Conservation (phyloP, 352 stramenopile species). For the Elongisporangium prolatum region DNA sequence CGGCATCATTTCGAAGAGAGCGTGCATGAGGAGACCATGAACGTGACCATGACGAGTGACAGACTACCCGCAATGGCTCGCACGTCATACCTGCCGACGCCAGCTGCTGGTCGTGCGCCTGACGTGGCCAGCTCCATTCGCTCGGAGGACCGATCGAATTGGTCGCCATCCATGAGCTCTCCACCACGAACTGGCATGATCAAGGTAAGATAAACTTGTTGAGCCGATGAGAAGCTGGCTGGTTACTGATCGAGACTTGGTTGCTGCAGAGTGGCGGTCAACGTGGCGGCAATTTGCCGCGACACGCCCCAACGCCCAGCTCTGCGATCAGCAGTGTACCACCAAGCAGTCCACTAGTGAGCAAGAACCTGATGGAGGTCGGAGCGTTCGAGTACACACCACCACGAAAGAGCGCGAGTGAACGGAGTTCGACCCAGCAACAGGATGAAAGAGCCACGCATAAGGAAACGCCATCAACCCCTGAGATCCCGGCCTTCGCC, state of each 20-base stretch:
- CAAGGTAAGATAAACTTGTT: conserved; percentile 20
- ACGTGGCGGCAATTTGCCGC: not conserved
- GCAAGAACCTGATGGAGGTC: conserved; percentile 79
- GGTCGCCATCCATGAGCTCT: conserved; percentile 52
- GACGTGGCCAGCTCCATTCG: conserved; percentile 38
- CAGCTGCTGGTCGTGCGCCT: conserved; percentile 22
- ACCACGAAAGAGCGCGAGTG: conserved; percentile 19
- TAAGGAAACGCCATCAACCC: conserved; percentile 19
- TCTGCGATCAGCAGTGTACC: conserved; percentile 76
- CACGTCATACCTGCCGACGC: conserved; percentile 60
- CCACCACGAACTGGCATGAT: conserved; percentile 44
- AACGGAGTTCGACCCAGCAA: not conserved
- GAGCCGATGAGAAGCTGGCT: not conserved
- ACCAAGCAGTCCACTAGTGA: conserved; percentile 53
- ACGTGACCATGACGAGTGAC: conserved; percentile 59
- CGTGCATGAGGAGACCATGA: conserved; percentile 46
- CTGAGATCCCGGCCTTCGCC: conserved; percentile 52
- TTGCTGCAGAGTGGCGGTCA: conserved; percentile 8
- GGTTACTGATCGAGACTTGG: not conserved
- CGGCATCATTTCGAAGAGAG: conserved; percentile 27
- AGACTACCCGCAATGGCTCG: conserved; percentile 54
- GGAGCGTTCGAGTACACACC: conserved; percentile 76
- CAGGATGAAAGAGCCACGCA: no score
- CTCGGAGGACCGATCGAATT: conserved; percentile 41
- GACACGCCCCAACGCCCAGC: conserved; percentile 39